Conservation (phyloP, 176 grass and related monocot genomes). For the Triticum aestivum region IWGSC_CS_RefSeq_v2.1 NC_057811.1:30233723-30234222, state of each 20-base stretch:
- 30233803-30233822: background rate
- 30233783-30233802: too few relatives aligned
- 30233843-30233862: background rate
- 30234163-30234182: too few relatives aligned
- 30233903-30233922: background rate
- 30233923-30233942: background rate
- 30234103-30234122: background rate
- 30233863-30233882: background rate
- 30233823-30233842: background rate
- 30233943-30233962: slow-evolving; percentile 32
- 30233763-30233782: too few relatives aligned
- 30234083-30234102: background rate
- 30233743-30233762: too few relatives aligned
- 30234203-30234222: background rate
- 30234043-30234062: background rate
- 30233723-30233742: too few relatives aligned
- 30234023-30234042: background rate
- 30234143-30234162: too few relatives aligned
- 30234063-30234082: slow-evolving; percentile 6
- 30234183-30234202: background rate
- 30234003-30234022: slow-evolving; percentile 23
- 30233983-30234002: background rate
- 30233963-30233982: background rate
- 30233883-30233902: background rate
- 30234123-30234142: too few relatives aligned